A percentile compares a stretch with the other conserved stretches of the same genome.
Conservation (phyloP, 2,329 filamentous ascomycete genomes). For the Zasmidium cellare region DNA sequence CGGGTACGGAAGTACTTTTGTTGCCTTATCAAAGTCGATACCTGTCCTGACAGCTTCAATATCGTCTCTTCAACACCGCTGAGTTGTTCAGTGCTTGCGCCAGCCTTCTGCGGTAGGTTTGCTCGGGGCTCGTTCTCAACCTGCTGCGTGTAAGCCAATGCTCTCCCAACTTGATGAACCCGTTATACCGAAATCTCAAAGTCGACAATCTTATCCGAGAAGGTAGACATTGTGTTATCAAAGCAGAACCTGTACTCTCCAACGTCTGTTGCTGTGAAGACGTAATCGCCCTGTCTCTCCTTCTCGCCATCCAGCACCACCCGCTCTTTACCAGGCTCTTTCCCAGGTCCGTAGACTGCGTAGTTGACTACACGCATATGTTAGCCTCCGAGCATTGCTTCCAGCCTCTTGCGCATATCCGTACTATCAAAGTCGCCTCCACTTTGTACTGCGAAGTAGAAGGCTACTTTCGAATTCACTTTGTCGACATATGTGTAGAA, state of each 20-base stretch:
- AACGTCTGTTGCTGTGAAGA: constrained; percentile 84
- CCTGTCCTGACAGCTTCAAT: constrained; percentile 87
- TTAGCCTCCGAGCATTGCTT: constrained; percentile 12
- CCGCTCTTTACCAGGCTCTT: constrained; percentile 55
- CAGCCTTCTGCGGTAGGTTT: constrained; percentile 82
- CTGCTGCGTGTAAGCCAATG: constrained; percentile 45
- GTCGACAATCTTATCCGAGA: constrained; percentile 95
- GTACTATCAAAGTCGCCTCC: constrained; percentile 85
- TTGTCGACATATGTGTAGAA: constrained; percentile 83
- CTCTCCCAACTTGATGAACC: background rate
- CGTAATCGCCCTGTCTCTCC: constrained; percentile 94
- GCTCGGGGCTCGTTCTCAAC: constrained; percentile 86
- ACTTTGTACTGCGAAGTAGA: constrained; percentile 99
- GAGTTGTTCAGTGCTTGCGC: constrained; percentile 85
- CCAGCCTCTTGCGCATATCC: background rate
- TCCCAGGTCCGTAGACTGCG: constrained; percentile 74
- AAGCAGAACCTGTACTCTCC: constrained; percentile 98
- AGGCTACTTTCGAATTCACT: constrained; percentile 84
- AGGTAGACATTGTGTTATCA: constrained; percentile 97
- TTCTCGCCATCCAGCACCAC: constrained; percentile 83
- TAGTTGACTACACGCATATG: constrained; percentile 67
- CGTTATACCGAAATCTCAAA: constrained; percentile 86
- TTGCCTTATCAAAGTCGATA: constrained; percentile 92
- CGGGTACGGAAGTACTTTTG: constrained; percentile 99
- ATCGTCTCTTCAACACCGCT: constrained; percentile 87